Conservation (phyloP, 768 basidiomycete genomes). For the Lentinula raphanica region DNA sequence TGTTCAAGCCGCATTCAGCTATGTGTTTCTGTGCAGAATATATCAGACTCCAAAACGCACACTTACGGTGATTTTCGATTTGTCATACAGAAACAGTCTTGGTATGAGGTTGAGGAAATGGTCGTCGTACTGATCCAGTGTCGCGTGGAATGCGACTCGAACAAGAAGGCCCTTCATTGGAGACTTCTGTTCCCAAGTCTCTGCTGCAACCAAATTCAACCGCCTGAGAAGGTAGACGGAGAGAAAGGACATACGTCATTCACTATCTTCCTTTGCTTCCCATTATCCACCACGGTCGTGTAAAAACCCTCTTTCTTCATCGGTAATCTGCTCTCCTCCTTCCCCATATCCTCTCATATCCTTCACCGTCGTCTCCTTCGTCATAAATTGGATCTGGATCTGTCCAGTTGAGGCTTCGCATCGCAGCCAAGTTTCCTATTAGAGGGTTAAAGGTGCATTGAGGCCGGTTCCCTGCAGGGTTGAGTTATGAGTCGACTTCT, state of each 20-base stretch:
- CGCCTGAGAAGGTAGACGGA: slow-evolving; percentile 23
- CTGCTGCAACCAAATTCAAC: slow-evolving; percentile 51
- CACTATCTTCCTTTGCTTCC: slow-evolving; percentile 68
- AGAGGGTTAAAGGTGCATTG: slow-evolving; percentile 1
- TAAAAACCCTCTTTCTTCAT: slow-evolving; percentile 39
- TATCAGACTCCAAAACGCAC: slow-evolving; percentile 34
- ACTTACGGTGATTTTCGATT: slow-evolving; percentile 90
- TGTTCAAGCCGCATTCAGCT: slow-evolving; percentile 31
- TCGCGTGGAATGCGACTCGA: slow-evolving; percentile 70
- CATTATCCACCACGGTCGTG: slow-evolving; percentile 46
- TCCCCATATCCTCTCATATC: not conserved
- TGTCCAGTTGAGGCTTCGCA: slow-evolving; percentile 4
- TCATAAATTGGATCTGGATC: slow-evolving; percentile 2
- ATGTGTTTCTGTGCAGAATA: not conserved
- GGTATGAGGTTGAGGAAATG: slow-evolving; percentile 90
- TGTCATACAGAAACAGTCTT: slow-evolving; percentile 86
- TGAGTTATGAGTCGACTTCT: not conserved
- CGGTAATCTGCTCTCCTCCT: not conserved
- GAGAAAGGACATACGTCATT: slow-evolving; percentile 46
- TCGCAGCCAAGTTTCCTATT: slow-evolving; percentile 3
- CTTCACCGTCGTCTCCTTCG: slow-evolving; percentile 5
- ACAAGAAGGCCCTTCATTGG: slow-evolving; percentile 66
- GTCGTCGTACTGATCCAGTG: slow-evolving; percentile 86
- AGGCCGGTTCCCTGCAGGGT: slow-evolving; percentile 1
- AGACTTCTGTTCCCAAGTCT: slow-evolving; percentile 51